Evolutionary conservation across 768 basidiomycete genomes (phyloP).

Genomic region (Sporobolomyces pararoseus): DNA sequence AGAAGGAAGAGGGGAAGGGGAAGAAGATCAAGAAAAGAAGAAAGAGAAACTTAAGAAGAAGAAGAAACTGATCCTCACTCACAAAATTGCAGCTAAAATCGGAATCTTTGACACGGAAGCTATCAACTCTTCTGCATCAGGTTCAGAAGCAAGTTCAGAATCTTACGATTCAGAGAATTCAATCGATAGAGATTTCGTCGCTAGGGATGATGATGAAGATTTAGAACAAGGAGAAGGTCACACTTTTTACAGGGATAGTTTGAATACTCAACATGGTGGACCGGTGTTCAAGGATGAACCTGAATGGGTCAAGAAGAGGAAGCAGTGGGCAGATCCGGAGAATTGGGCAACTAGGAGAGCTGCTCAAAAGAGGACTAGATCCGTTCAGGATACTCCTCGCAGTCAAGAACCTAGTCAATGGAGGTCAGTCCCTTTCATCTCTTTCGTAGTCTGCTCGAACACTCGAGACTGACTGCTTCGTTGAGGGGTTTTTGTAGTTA

Average conservation of each 20-base stretch:
- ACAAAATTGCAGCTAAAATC: conserved; percentile 19
- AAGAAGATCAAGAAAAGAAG: not conserved
- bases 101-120: conserved; percentile 40
- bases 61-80: conserved; percentile 33
- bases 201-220: conserved; percentile 21
- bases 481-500: conserved; percentile 15
- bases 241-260: conserved; percentile 22
- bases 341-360: conserved; percentile 5
- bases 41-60: conserved; percentile 8
- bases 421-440: conserved; percentile 13
- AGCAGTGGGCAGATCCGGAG: not conserved
- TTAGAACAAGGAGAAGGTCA: conserved; percentile 1
- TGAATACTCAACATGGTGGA: conserved; percentile 18
- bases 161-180: conserved; percentile 37
- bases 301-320: not conserved
- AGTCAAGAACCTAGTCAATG: conserved; percentile 19
- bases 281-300: not conserved
- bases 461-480: not conserved
- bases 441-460: not conserved
- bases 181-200: conserved; percentile 38
- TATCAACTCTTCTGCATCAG: conserved; percentile 31
- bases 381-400: conserved; percentile 5
- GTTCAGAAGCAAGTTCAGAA: conserved; percentile 31
- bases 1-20: not conserved
- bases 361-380: conserved; percentile 1